A percentile compares a stretch with the other conserved stretches of the same genome.
Conservation (phyloP, 495 filamentous ascomycete genomes). For the Neurospora pannonica region DNA sequence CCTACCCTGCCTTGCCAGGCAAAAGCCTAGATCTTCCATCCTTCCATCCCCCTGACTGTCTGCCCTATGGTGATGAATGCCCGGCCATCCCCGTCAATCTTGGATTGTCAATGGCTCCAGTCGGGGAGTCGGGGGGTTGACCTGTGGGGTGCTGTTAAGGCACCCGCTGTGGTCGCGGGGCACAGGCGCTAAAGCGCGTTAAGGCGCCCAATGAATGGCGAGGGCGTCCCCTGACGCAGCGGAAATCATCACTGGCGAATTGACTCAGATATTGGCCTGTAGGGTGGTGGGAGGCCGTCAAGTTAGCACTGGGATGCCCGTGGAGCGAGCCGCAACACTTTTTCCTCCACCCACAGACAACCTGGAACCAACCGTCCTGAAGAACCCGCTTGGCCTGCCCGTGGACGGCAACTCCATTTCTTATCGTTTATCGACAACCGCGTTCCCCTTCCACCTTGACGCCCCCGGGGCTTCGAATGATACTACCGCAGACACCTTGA, state of each 20-base stretch:
- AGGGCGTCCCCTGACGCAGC: neutral
- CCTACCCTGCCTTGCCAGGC: neutral
- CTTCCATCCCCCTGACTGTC: neutral
- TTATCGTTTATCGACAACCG: neutral
- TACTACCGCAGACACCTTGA: neutral
- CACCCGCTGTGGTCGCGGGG: neutral
- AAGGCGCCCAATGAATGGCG: neutral
- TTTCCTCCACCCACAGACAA: neutral
- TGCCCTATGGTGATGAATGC: neutral
- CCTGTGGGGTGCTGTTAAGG: neutral
- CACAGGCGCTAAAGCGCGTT: neutral
- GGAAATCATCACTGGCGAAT: neutral
- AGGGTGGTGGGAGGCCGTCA: neutral
- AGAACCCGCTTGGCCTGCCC: neutral
- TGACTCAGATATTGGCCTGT: neutral
- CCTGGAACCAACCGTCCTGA: neutral
- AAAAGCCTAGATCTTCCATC: neutral
- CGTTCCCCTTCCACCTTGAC: neutral
- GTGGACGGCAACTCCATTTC: neutral
- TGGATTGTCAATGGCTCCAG: neutral
- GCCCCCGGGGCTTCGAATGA: neutral
- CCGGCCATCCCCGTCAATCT: neutral
- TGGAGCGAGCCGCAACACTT: neutral
- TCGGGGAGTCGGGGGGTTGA: neutral
- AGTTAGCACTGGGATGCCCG: neutral